phyloP scores from a whole-genome alignment of 1,139 yeast genomes.

The Kluyveromyces marxianus region DNA sequence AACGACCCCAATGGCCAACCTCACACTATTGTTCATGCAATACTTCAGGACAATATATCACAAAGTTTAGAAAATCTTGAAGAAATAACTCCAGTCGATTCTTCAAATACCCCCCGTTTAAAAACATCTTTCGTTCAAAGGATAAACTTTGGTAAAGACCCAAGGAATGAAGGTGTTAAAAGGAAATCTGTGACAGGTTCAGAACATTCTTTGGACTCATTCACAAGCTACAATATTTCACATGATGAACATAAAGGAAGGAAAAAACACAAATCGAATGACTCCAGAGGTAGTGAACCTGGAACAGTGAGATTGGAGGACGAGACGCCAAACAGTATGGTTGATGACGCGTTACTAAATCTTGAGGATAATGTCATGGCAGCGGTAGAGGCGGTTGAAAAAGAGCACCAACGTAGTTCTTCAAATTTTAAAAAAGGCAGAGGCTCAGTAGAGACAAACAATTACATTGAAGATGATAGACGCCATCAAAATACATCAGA shows the following conservation, averaged over 20 bases:
- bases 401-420: constrained; percentile 10
- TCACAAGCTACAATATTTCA: constrained; percentile 22
- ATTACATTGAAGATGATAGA: too few relatives aligned
- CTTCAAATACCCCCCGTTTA: constrained; percentile 3
- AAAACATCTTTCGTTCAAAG: constrained; percentile 9
- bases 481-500: too few relatives aligned
- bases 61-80: constrained; percentile 13
- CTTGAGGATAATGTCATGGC: constrained; percentile 50
- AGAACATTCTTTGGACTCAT: constrained; percentile 22
- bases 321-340: constrained; percentile 22
- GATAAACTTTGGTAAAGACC: constrained; percentile 7
- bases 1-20: constrained; percentile 23
- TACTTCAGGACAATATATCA: constrained; percentile 14
- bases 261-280: constrained; percentile 10
- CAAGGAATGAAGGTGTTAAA: constrained; percentile 5
- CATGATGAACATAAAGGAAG: constrained; percentile 13
- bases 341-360: constrained; percentile 30
- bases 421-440: too few relatives aligned
- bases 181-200: constrained; percentile 6
- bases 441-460: too few relatives aligned
- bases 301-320: constrained; percentile 34
- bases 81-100: constrained; percentile 5
- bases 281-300: constrained; percentile 8
- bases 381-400: constrained; percentile 59
- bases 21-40: constrained; percentile 21